A percentile compares a stretch with the other conserved stretches of the same genome.
These are phyloP conservation scores for Zygosaccharomyces kombuchaensis DNA, from an alignment of 805 yeast species.

Conservation along the genomic window DNA sequence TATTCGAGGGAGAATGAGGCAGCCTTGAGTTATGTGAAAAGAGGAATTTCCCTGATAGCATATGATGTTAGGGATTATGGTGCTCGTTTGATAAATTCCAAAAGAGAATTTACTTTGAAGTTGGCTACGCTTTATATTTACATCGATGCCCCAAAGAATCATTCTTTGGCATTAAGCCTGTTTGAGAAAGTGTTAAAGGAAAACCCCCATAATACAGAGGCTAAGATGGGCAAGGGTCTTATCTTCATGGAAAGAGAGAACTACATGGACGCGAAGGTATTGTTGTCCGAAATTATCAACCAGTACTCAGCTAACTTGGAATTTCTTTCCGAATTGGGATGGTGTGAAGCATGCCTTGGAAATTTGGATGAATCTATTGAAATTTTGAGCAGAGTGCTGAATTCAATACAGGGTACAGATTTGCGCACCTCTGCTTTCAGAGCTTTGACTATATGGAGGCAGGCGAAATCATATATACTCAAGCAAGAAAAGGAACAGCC, in stretches of 20 bases:
- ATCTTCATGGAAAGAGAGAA: constrained; percentile 66
- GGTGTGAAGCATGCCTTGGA: constrained; percentile 65
- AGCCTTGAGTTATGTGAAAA: constrained; percentile 56
- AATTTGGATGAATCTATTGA: constrained; percentile 45
- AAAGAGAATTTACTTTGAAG: constrained; percentile 54
- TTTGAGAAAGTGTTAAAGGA: constrained; percentile 57
- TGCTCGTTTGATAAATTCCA: constrained; percentile 46
- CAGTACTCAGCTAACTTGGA: constrained; percentile 49
- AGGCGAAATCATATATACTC: constrained; percentile 59
- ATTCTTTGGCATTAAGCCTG: constrained; percentile 62
- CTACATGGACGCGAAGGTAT: constrained; percentile 46
- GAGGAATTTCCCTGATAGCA: constrained; percentile 55
- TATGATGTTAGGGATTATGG: constrained; percentile 45
- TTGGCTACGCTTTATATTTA: constrained; percentile 77
- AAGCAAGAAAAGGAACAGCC: constrained; percentile 24
- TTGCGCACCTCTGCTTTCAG: constrained; percentile 49
- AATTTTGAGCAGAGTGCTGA: constrained; percentile 25
- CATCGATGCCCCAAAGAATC: constrained; percentile 88
- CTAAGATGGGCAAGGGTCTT: constrained; percentile 77
- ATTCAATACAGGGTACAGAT: constrained; percentile 46
- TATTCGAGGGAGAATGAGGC: constrained; percentile 58
- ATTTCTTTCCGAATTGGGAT: constrained; percentile 66
- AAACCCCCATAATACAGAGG: constrained; percentile 48
- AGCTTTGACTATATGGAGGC: constrained; percentile 65
- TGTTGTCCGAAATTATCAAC: constrained; percentile 49